Evolutionary conservation across 768 basidiomycete genomes (phyloP).

Genomic region (Kwoniella europaea): DNA sequence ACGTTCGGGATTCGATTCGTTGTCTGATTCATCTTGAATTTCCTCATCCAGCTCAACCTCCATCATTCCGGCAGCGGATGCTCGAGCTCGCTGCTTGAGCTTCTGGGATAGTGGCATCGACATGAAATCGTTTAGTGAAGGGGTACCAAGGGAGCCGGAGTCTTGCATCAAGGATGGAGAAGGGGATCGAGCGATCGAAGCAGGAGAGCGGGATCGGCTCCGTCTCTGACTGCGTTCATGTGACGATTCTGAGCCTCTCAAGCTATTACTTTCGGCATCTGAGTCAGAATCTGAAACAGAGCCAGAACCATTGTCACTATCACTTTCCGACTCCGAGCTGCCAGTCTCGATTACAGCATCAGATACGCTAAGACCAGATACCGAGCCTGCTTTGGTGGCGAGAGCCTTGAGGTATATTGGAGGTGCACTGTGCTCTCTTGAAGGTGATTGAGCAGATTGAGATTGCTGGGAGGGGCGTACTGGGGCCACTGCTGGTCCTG

Average conservation of each 20-base stretch:
- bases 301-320: slow-evolving; percentile 21
- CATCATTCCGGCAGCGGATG: slow-evolving; percentile 34
- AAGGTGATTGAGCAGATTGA: slow-evolving; percentile 3
- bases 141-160: not conserved
- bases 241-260: not conserved
- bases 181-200: not conserved
- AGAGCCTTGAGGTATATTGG: slow-evolving; percentile 36
- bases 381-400: slow-evolving; percentile 30
- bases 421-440: slow-evolving; percentile 24
- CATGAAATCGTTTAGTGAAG: slow-evolving; percentile 27
- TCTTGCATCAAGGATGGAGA: not conserved
- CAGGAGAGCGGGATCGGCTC: slow-evolving; percentile 12
- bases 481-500: not conserved
- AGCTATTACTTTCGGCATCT: slow-evolving; percentile 11
- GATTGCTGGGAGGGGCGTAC: not conserved
- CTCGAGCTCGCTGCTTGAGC: slow-evolving; percentile 25
- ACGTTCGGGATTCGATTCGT: slow-evolving; percentile 14
- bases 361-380: slow-evolving; percentile 44
- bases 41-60: slow-evolving; percentile 26
- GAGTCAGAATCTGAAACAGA: slow-evolving; percentile 15
- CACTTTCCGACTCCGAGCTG: slow-evolving; percentile 36
- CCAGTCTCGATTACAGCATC: slow-evolving; percentile 46
- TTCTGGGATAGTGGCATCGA: slow-evolving; percentile 29
- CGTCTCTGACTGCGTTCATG: not conserved
- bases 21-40: slow-evolving; percentile 20